A percentile compares a stretch with the other conserved stretches of the same genome.
Conservation (phyloP, 2,329 filamentous ascomycete species). For the Ploettnerulaceae sp. region DNA sequence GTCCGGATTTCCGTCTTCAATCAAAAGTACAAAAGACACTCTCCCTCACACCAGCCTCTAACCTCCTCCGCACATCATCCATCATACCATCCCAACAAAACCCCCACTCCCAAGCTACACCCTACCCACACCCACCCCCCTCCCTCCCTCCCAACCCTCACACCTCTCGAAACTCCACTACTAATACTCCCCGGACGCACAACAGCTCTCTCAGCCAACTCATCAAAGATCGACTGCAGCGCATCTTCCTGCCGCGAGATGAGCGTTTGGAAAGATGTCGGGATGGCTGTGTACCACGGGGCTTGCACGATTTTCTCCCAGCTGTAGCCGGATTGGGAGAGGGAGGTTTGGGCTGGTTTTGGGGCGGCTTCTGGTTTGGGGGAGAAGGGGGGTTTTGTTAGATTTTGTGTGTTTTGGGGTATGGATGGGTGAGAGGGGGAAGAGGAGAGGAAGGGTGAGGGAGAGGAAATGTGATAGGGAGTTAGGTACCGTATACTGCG, state of each 20-base stretch:
- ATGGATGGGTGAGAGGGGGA: neutral
- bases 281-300: conserved; percentile 8
- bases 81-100: too few species aligned
- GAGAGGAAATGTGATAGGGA: neutral
- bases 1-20: too few species aligned
- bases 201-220: neutral
- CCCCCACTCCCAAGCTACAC: too few species aligned
- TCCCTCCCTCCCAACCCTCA: neutral
- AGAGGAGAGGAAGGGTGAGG: neutral
- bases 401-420: neutral
- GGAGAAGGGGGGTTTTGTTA: neutral
- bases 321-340: neutral
- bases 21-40: too few species aligned
- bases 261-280: neutral
- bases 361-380: neutral
- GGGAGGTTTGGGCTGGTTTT: neutral
- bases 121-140: neutral
- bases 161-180: neutral
- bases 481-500: conserved; percentile 1
- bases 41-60: too few species aligned
- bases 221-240: conserved; percentile 4
- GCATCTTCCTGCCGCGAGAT: conserved; percentile 1
- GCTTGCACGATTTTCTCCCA: conserved; percentile 7
- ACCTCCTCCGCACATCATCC: too few species aligned
- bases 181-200: neutral